Percentiles rank a stretch among this genome's conserved stretches.
Evolutionary conservation across 2,329 filamentous ascomycete genomes (phyloP).

Genomic region (Epichloe festucae): DNA sequence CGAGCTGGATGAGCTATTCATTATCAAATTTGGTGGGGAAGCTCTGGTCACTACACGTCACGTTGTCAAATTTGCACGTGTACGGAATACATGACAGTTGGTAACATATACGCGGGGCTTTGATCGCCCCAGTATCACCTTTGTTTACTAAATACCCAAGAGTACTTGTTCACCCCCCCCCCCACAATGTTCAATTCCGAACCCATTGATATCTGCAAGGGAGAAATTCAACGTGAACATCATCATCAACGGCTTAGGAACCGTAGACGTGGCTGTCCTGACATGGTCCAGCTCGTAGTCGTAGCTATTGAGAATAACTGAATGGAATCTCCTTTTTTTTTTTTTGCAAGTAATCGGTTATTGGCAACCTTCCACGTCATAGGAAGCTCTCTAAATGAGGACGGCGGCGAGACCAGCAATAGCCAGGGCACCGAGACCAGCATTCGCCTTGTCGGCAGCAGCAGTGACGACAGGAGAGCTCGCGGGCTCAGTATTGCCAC

Average conservation of each 20-base stretch:
- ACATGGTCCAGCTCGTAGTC: background rate
- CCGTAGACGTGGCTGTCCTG: background rate
- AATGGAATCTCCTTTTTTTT: too few relatives aligned
- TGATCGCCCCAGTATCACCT: too few relatives aligned
- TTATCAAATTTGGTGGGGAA: too few relatives aligned
- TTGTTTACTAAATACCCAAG: too few relatives aligned
- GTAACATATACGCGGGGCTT: too few relatives aligned
- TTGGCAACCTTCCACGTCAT: background rate
- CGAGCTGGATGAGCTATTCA: too few relatives aligned
- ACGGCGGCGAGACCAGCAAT: conserved; percentile 26
- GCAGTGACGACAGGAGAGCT: conserved; percentile 18
- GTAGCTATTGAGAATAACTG: background rate
- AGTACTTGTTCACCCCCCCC: too few relatives aligned
- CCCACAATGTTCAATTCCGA: too few relatives aligned
- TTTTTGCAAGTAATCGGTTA: background rate
- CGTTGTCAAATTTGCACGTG: too few relatives aligned
- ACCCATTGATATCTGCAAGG: background rate
- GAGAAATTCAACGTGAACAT: background rate
- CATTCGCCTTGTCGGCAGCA: conserved; percentile 22
- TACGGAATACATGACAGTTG: too few relatives aligned
- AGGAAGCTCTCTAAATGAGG: conserved; percentile 17
- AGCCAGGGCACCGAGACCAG: conserved; percentile 24
- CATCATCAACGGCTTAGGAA: background rate
- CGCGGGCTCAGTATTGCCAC: background rate
- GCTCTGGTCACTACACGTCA: too few relatives aligned